Conservation (phyloP, 805 yeast genomes). For the Barnettozyma californica region DNA sequence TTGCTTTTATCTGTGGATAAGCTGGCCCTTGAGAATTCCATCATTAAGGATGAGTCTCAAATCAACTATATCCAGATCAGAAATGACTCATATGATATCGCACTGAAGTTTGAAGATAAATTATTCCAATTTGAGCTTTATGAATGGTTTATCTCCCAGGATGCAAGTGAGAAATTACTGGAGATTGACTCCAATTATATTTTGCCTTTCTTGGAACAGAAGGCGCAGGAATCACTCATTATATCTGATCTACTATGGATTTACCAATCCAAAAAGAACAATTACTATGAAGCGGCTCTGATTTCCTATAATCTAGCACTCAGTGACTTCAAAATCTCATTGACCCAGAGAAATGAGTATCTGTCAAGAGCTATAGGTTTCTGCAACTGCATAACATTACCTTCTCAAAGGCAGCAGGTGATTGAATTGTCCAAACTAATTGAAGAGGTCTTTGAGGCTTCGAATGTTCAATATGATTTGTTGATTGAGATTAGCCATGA, state of each 20-base stretch:
- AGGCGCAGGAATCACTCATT: slow-evolving; percentile 55
- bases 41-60: slow-evolving; percentile 13
- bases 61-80: slow-evolving; percentile 45
- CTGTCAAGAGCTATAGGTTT: slow-evolving; percentile 90
- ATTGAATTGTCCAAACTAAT: slow-evolving; percentile 62
- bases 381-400: slow-evolving; percentile 79
- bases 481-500: slow-evolving; percentile 44
- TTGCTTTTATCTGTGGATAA: slow-evolving; percentile 69
- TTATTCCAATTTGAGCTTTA: slow-evolving; percentile 89
- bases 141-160: slow-evolving; percentile 84
- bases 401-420: slow-evolving; percentile 70
- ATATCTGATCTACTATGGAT: slow-evolving; percentile 85
- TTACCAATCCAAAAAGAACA: slow-evolving; percentile 77
- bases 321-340: slow-evolving; percentile 62
- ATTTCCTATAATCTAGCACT: slow-evolving; percentile 68
- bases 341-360: slow-evolving; percentile 77
- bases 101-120: slow-evolving; percentile 71
- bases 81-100: slow-evolving; percentile 67
- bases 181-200: slow-evolving; percentile 80
- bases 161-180: slow-evolving; percentile 68
- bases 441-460: slow-evolving; percentile 79
- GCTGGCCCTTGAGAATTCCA: slow-evolving; percentile 40
- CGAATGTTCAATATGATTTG: slow-evolving; percentile 66
- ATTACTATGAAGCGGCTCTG: slow-evolving; percentile 78
- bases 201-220: slow-evolving; percentile 68